phyloP scores from a whole-genome alignment of 2,329 filamentous ascomycete genomes.

The Aplosporella prunicola region DNA sequence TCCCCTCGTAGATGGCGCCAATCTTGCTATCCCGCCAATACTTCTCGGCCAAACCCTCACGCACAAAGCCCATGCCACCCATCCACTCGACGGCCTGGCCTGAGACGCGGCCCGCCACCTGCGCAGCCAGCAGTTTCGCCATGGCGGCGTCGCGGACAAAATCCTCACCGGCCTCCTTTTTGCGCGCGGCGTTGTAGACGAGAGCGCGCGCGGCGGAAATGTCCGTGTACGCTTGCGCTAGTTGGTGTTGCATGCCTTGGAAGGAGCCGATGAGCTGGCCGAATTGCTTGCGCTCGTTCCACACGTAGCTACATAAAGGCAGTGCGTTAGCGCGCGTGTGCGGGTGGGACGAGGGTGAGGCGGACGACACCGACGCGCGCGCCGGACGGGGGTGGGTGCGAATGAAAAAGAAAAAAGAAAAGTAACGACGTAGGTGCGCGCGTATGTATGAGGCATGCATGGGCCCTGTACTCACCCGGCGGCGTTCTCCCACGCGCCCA shows the following conservation, averaged over 20 bases:
- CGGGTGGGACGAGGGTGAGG: neutral
- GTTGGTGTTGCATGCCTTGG: slow-evolving; percentile 98
- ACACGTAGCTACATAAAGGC: slow-evolving; percentile 59
- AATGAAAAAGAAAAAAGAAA: neutral
- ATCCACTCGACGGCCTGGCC: slow-evolving; percentile 94
- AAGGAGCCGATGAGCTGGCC: slow-evolving; percentile 89
- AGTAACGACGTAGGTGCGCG: slow-evolving; percentile 1
- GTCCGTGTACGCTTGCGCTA: slow-evolving; percentile 91
- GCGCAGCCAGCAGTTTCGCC: slow-evolving; percentile 91
- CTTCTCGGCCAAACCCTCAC: slow-evolving; percentile 95
- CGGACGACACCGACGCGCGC: neutral
- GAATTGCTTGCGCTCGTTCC: slow-evolving; percentile 98
- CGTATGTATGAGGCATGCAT: neutral
- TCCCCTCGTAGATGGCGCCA: slow-evolving; percentile 93
- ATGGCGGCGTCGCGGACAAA: slow-evolving; percentile 95
- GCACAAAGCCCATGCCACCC: slow-evolving; percentile 97
- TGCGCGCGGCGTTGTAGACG: slow-evolving; percentile 91
- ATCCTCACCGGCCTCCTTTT: slow-evolving; percentile 95
- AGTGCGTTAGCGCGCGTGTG: neutral
- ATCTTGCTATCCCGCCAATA: slow-evolving; percentile 98
- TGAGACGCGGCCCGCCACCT: slow-evolving; percentile 81
- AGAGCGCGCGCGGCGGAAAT: slow-evolving; percentile 84
- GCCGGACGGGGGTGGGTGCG: neutral
- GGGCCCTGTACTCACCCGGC: slow-evolving; percentile 55
- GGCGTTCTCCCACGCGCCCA: slow-evolving; percentile 92